These are phyloP conservation scores for Russula emetica DNA, from an alignment of 768 basidiomycete species.

Conservation along the genomic window DNA sequence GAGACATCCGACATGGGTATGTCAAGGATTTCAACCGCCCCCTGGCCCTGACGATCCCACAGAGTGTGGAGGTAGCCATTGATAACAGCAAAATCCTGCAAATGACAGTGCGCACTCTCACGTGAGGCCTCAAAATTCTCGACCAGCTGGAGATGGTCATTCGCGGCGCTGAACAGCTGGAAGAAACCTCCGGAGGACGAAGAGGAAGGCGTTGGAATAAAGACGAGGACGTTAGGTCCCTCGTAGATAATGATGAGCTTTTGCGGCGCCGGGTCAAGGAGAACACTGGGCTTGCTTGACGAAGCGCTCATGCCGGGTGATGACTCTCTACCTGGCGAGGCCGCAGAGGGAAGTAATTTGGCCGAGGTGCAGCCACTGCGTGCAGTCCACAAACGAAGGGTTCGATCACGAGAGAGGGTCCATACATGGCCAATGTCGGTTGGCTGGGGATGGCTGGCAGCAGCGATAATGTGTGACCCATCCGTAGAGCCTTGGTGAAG, in stretches of 20 bases:
- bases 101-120: slow-evolving; percentile 59
- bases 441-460: slow-evolving; percentile 70
- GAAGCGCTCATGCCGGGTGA: slow-evolving; percentile 35
- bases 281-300: slow-evolving; percentile 39
- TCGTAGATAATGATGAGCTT: slow-evolving; percentile 64
- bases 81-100: slow-evolving; percentile 71
- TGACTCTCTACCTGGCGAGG: slow-evolving; percentile 34
- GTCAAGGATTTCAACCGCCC: slow-evolving; percentile 57
- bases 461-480: slow-evolving; percentile 60
- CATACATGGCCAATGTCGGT: slow-evolving; percentile 72
- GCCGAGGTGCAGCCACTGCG: slow-evolving; percentile 68
- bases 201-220: slow-evolving; percentile 64
- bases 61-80: slow-evolving; percentile 56
- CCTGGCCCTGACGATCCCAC: slow-evolving; percentile 79
- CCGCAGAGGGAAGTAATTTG: slow-evolving; percentile 44
- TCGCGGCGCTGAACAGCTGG: slow-evolving; percentile 53
- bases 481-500: slow-evolving; percentile 45
- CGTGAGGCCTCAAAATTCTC: slow-evolving; percentile 56
- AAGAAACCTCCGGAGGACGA: slow-evolving; percentile 75
- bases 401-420: slow-evolving; percentile 84
- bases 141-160: slow-evolving; percentile 56
- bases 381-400: slow-evolving; percentile 79
- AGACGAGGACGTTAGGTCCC: slow-evolving; percentile 60
- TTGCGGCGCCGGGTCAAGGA: slow-evolving; percentile 59
- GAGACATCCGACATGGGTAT: slow-evolving; percentile 42